phyloP scores from a whole-genome alignment of 495 filamentous ascomycete genomes.

The Xylaria grammica region DNA sequence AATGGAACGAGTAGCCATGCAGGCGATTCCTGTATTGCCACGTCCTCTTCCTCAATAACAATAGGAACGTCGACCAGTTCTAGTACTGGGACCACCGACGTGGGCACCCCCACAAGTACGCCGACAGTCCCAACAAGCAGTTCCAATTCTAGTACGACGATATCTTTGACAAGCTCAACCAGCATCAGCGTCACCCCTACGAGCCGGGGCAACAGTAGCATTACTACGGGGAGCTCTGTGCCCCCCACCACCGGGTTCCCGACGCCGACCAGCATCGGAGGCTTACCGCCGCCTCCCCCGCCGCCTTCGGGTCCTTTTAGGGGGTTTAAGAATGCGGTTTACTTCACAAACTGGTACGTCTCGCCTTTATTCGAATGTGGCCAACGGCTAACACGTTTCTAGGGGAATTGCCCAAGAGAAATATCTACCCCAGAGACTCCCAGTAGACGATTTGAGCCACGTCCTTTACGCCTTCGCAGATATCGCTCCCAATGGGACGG shows the following conservation, averaged over 20 bases:
- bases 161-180: slow-evolving; percentile 8
- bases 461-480: slow-evolving; percentile 89
- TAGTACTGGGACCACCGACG: background rate
- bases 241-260: slow-evolving; percentile 21
- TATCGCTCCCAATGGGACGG: slow-evolving; percentile 77
- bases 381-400: background rate
- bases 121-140: slow-evolving; percentile 15
- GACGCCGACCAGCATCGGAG: slow-evolving; percentile 25
- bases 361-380: background rate
- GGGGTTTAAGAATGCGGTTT: slow-evolving; percentile 47
- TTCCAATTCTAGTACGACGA: slow-evolving; percentile 1
- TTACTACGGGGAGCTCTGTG: slow-evolving; percentile 7
- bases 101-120: slow-evolving; percentile 4
- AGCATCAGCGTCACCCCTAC: slow-evolving; percentile 12
- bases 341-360: slow-evolving; percentile 54
- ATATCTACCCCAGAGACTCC: slow-evolving; percentile 77
- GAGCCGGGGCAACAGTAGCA: slow-evolving; percentile 1
- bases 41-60: slow-evolving; percentile 20
- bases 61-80: slow-evolving; percentile 19
- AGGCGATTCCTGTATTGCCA: slow-evolving; percentile 20
- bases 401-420: slow-evolving; percentile 81
- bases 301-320: slow-evolving; percentile 31
- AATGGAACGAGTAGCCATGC: slow-evolving; percentile 24
- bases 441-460: slow-evolving; percentile 79
- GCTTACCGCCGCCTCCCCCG: slow-evolving; percentile 20